Conservation (phyloP, 1,284 basidiomycete species). For the Apiotrichum gamsii region DNA sequence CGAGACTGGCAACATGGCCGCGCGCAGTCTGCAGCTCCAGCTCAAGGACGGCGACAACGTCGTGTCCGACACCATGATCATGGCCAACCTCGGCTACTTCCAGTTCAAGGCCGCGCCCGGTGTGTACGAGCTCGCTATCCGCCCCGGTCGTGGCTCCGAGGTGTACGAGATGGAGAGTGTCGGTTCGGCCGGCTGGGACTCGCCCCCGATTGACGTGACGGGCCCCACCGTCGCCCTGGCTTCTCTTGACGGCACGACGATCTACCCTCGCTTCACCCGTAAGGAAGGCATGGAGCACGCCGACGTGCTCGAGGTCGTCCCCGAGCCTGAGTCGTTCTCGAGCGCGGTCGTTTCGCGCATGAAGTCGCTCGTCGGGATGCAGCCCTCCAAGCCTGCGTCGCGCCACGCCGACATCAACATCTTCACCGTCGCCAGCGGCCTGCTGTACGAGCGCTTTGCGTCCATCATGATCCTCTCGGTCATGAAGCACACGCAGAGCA, state of each 20-base stretch:
- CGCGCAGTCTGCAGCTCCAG: slow-evolving; percentile 79
- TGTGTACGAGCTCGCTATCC: slow-evolving; percentile 72
- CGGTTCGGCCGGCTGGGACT: slow-evolving; percentile 76
- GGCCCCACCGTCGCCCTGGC: slow-evolving; percentile 68
- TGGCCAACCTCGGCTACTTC: slow-evolving; percentile 91
- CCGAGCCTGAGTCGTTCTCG: slow-evolving; percentile 9
- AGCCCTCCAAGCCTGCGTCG: slow-evolving; percentile 31
- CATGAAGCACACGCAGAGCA: slow-evolving; percentile 81
- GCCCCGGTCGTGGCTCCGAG: slow-evolving; percentile 70
- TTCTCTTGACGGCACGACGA: slow-evolving; percentile 77
- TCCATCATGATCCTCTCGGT: slow-evolving; percentile 98
- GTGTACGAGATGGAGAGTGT: slow-evolving; percentile 77
- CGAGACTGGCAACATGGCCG: slow-evolving; percentile 61
- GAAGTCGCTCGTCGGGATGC: slow-evolving; percentile 36
- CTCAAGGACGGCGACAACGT: slow-evolving; percentile 53
- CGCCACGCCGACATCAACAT: slow-evolving; percentile 84
- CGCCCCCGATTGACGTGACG: slow-evolving; percentile 58
- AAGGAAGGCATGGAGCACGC: slow-evolving; percentile 68
- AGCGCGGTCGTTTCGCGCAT: slow-evolving; percentile 26
- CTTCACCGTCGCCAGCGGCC: slow-evolving; percentile 94
- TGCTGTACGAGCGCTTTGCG: slow-evolving; percentile 95
- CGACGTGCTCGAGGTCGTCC: slow-evolving; percentile 60
- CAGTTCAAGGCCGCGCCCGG: slow-evolving; percentile 93
- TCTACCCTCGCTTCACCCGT: slow-evolving; percentile 73
- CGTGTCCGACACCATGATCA: slow-evolving; percentile 77